Conservation (phyloP, 2,329 filamentous ascomycete genomes). For the Fusarium sambucinum region DNA sequence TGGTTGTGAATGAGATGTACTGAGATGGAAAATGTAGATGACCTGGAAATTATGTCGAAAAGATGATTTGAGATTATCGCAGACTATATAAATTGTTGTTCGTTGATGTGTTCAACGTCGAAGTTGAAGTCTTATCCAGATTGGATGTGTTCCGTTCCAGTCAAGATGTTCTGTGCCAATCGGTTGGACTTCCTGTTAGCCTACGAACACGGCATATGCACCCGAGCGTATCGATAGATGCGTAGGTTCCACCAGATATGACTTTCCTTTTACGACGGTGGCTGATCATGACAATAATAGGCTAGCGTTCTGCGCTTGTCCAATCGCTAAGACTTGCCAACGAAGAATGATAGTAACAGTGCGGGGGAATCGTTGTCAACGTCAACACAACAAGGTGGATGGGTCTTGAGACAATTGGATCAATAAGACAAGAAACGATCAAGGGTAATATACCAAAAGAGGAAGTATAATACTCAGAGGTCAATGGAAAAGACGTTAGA, state of each 20-base stretch:
- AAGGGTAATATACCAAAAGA: too few species aligned
- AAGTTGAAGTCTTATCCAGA: neutral
- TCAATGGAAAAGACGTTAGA: too few species aligned
- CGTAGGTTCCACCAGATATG: conserved; percentile 13
- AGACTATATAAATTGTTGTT: neutral
- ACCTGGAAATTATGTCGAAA: too few species aligned
- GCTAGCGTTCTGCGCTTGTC: neutral
- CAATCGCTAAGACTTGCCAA: neutral
- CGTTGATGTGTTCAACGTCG: neutral
- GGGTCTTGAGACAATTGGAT: too few species aligned
- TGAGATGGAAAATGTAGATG: accelerated
- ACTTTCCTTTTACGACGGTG: conserved; percentile 23
- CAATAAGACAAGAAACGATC: too few species aligned
- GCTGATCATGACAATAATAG: neutral
- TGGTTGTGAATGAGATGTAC: neutral
- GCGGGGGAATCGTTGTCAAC: conserved; percentile 6
- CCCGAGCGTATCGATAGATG: neutral
- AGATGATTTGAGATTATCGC: neutral
- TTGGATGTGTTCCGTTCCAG: neutral
- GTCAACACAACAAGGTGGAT: too few species aligned
- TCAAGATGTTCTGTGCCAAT: neutral
- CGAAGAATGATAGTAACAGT: neutral
- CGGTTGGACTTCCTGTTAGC: too few species aligned
- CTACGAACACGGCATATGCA: neutral
- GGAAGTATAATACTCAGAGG: too few species aligned